Evolutionary conservation across 2,329 filamentous ascomycete genomes (phyloP).

Genomic region (Thielaviopsis euricoi): DNA sequence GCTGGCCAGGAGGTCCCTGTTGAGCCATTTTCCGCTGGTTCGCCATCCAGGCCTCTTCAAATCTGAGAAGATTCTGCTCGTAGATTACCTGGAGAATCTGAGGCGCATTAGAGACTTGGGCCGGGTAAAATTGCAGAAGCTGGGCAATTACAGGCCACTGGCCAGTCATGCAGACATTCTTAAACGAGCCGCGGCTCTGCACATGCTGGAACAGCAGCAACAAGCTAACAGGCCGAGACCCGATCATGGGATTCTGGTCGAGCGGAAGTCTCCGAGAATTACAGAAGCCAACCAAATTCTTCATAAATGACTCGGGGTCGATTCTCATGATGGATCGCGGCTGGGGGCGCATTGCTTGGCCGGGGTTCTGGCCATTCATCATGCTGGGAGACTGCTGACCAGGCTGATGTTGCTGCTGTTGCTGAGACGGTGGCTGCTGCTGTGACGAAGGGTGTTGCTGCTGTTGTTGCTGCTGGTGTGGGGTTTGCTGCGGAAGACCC

Average conservation of each 20-base stretch:
- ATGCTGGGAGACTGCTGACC: slow-evolving; percentile 6
- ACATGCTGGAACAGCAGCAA: slow-evolving; percentile 65
- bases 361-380: slow-evolving; percentile 2
- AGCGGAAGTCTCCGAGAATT: slow-evolving; percentile 53
- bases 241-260: slow-evolving; percentile 57
- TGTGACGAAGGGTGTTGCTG: no score
- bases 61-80: slow-evolving; percentile 57
- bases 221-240: slow-evolving; percentile 57
- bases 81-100: slow-evolving; percentile 58
- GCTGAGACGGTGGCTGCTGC: no score
- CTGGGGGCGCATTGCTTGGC: slow-evolving; percentile 34
- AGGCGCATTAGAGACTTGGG: slow-evolving; percentile 48
- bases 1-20: slow-evolving; percentile 24
- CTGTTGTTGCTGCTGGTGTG: background rate
- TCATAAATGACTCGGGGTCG: slow-evolving; percentile 55
- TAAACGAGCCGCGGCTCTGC: slow-evolving; percentile 59
- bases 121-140: slow-evolving; percentile 41
- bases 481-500: background rate
- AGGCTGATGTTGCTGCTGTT: background rate
- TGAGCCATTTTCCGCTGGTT: slow-evolving; percentile 37
- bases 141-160: slow-evolving; percentile 60
- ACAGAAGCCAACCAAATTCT: slow-evolving; percentile 66
- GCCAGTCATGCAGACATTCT: slow-evolving; percentile 50
- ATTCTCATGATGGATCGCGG: slow-evolving; percentile 25
- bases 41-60: slow-evolving; percentile 52